Base-by-base conservation (phyloP, 2,329 filamentous ascomycete species). In the Verticillium nonalfalfae region DNA sequence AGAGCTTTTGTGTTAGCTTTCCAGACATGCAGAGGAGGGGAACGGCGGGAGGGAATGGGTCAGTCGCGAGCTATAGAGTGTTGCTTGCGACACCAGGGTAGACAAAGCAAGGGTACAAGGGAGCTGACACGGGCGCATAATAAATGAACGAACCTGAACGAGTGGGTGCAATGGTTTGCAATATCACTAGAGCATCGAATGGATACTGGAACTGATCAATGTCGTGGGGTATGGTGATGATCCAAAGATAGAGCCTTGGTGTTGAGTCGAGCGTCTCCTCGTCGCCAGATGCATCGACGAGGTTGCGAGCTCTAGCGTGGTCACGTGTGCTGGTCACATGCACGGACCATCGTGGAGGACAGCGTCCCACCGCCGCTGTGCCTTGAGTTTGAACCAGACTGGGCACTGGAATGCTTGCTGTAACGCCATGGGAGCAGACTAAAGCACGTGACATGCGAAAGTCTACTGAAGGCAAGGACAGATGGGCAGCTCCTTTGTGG, bases 191-290 rank as follows among this genome's bases (percentile, higher is more conserved):
- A 72, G 68, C 63, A 69, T 66, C 69, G 72, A 76, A 77, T 72
- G 69, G 67, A 75, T 77, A 75, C 71, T 75, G 71, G 65, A 63
- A 70, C 70, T 71, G 72, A 76, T 73, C 66, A 71, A 73, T 71
- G 70, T 71, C 69, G 69, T 70, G 65, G 69, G 70, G 73, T 74
- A 74, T 73, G 64, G 59, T 61, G 63, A 61, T 64, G 64, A 64
- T 65, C 63, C 61, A 65, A 63, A 63, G 61, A 59, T 58, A 63
- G 63, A 58, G 63, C 54, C 60, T 52, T 58, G 64, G 39, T 59
- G 61, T 60, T 57, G 59, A 57, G 58, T 45, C 45, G 56, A 62
- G 60, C 31, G 39, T 50, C 39, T 58, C 39, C 55, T 39, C 34
- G 57, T 58, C 57, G 38, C 21, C 40, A 58, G 57, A 18, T 58